A percentile compares a stretch with the other conserved stretches of the same genome.
Conservation (phyloP, 2,329 filamentous ascomycete species). For the Beauveria asiatica region DNA sequence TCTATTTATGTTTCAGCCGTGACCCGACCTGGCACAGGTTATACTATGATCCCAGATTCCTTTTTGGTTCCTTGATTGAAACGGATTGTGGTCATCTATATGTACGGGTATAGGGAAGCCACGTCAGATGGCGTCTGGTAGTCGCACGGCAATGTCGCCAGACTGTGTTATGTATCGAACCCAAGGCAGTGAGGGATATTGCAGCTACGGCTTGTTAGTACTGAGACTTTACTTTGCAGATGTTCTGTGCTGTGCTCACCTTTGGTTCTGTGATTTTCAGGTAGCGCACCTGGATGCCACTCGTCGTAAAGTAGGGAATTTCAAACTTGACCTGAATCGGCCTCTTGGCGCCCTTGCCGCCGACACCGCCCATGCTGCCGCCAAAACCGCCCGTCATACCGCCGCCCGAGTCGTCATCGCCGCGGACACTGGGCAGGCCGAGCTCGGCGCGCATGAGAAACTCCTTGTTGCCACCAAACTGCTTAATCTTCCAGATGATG, state of each 20-base stretch:
- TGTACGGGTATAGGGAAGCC: neutral
- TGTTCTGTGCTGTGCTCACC: slow-evolving; percentile 41
- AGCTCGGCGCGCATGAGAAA: slow-evolving; percentile 98
- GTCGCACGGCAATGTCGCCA: slow-evolving; percentile 86
- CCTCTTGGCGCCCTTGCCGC: slow-evolving; percentile 78
- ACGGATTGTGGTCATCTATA: neutral
- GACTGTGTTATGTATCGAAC: slow-evolving; percentile 98
- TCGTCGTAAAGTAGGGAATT: slow-evolving; percentile 99
- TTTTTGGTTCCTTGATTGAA: neutral
- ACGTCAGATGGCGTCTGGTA: slow-evolving; percentile 76
- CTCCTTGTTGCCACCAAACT: slow-evolving; percentile 96
- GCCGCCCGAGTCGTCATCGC: slow-evolving; percentile 89
- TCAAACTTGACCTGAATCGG: slow-evolving; percentile 99
- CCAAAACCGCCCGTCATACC: slow-evolving; percentile 98
- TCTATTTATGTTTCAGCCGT: slow-evolving; percentile 1
- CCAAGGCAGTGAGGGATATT: slow-evolving; percentile 97
- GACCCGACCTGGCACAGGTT: neutral
- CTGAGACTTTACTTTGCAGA: neutral
- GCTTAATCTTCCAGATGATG: slow-evolving; percentile 99
- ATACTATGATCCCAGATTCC: neutral
- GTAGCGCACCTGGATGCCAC: slow-evolving; percentile 95
- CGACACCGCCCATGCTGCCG: slow-evolving; percentile 89
- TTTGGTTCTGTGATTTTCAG: slow-evolving; percentile 99
- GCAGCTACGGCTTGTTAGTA: slow-evolving; percentile 49
- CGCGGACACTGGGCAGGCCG: slow-evolving; percentile 85